Evolutionary conservation across 148 eudicot species (phyloP).

Genomic region (Gaultheria prostrata): DNA sequence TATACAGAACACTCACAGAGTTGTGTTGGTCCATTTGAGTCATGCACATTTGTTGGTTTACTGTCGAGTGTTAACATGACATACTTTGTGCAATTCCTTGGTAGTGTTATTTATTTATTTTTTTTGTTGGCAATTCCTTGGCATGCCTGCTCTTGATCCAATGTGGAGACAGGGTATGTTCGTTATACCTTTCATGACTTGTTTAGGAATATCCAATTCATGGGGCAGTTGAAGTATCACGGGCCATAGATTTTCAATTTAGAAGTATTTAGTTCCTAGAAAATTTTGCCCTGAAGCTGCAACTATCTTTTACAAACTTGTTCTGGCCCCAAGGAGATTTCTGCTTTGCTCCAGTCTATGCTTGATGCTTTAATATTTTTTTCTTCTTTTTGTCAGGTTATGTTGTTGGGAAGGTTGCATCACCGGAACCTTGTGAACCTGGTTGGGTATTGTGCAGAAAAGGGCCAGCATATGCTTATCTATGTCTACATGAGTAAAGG

Average conservation of each 20-base stretch:
- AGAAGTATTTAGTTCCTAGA: background rate
- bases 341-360: background rate
- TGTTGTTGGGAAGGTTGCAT: constrained; percentile 87
- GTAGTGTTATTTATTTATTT: too few relatives aligned
- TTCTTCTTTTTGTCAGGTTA: constrained; percentile 57
- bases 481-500: constrained; percentile 92
- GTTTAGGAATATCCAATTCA: too few relatives aligned
- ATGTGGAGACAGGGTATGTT: too few relatives aligned
- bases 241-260: background rate
- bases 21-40: background rate
- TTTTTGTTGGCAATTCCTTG: background rate
- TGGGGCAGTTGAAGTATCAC: too few relatives aligned
- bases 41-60: background rate
- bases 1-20: background rate
- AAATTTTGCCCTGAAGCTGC: background rate
- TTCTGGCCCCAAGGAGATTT: background rate
- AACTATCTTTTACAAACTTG: background rate
- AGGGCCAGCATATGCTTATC: constrained; percentile 84
- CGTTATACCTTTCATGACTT: too few relatives aligned
- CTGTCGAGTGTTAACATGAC: background rate
- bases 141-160: too few relatives aligned
- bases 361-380: background rate
- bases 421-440: constrained; percentile 95
- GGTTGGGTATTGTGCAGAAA: constrained; percentile 94
- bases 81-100: background rate